Conservation (phyloP, 257 asterid genomes). For the Jacaranda mimosifolia region DNA sequence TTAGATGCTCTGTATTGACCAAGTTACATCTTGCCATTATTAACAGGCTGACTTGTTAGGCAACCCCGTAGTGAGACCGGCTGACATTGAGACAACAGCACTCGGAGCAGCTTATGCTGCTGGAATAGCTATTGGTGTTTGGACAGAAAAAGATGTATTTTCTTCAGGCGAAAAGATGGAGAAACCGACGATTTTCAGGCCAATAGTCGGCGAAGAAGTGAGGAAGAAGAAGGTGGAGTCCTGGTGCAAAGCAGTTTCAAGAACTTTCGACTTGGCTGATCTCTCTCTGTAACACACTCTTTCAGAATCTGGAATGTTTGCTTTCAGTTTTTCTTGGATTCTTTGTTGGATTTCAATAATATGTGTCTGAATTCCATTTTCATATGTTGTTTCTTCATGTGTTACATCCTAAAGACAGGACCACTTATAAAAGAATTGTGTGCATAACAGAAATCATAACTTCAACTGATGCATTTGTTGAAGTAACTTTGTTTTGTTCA, state of each 20-base stretch:
- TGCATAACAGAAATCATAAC: background rate
- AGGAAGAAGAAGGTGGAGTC: constrained; percentile 85
- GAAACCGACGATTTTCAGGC: constrained; percentile 60
- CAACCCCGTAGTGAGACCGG: constrained; percentile 82
- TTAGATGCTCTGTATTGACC: background rate
- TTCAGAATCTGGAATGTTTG: background rate
- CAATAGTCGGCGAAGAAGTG: constrained; percentile 55
- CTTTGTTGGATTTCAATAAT: background rate
- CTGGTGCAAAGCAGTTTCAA: constrained; percentile 88
- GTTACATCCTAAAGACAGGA: background rate
- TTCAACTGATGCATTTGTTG: background rate
- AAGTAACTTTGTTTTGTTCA: background rate
- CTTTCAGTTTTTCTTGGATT: background rate
- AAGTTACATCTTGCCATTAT: background rate
- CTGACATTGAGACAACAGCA: constrained; percentile 91
- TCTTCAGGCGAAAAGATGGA: constrained; percentile 63
- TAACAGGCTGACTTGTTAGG: constrained; percentile 87
- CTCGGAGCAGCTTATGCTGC: constrained; percentile 98
- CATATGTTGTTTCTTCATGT: background rate
- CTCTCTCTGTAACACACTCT: constrained; percentile 47
- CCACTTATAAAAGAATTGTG: background rate
- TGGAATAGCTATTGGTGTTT: constrained; percentile 88
- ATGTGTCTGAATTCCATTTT: background rate
- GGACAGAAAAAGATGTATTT: constrained; percentile 76
- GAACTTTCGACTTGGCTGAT: constrained; percentile 92